Base-by-base conservation (phyloP, 2,329 filamentous ascomycete genomes). In the Aspergillus puulaauensis region DNA sequence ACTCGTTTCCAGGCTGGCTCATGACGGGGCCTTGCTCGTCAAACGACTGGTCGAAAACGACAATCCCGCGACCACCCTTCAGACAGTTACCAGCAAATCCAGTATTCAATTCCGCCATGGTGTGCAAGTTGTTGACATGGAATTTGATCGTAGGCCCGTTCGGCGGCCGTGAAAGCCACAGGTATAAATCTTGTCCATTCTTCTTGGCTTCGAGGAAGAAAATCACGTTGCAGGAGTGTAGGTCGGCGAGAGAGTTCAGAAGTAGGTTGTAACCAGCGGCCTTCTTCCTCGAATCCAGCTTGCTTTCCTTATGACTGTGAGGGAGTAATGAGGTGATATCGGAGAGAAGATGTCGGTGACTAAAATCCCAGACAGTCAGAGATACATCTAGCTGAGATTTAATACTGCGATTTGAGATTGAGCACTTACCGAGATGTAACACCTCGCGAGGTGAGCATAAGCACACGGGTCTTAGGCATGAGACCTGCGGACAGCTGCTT, bases 151-250 rank as follows among this genome's bases (percentile, higher is more conserved):
- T 89, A 31, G 88, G 89, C 0, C 89, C 90, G 67, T 93, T 96
- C 6, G 93, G 95, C 2, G 92, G 89, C 72, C 96, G 96, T 75
- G 89, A 87, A 70, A 97, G 85, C 92, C 92, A 97, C 61, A 96
- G 81, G 76, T 98, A 99, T 19, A 98, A 81, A 80, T 98, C 95
- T 77, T 96, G 89, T 59, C 89, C 90, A 48, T 75, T 76, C 77
- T 98, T 99, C 60, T 93, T 84, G 46, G 93, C 93, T 79, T 99
- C 93, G 73, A 97, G 96, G 79, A 96, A 99, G 61, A 97, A 83
- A 57, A 95, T 86, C 73, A 96, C 93, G 79, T 96, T 96, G 83
- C 91, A 96, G 73, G 95, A 96, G 81, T 96, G 95, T 31, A 96
- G 83, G 64, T 88, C 86, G 39, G 84, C 84, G 21, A 83, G 77